Percentiles rank a stretch among this genome's conserved stretches.
Evolutionary conservation across 2,329 filamentous ascomycete species (phyloP).

Genomic region (Didymella pomorum): DNA sequence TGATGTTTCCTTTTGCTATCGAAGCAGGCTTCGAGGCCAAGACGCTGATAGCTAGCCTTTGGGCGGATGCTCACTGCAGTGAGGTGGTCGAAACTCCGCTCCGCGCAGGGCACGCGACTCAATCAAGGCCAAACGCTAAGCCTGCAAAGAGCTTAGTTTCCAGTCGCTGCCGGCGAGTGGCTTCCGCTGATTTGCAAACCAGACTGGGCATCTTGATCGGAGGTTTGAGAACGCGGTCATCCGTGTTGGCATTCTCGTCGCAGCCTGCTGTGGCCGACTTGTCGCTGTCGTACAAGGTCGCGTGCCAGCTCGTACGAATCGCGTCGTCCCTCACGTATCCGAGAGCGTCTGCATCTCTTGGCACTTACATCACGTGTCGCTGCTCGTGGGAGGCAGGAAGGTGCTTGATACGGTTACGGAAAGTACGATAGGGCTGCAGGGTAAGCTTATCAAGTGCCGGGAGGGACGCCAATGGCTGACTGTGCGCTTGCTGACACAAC

Average conservation of each 20-base stretch:
- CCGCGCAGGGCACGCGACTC: slow-evolving; percentile 13
- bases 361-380: slow-evolving; percentile 2
- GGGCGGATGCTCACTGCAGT: background rate
- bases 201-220: slow-evolving; percentile 3
- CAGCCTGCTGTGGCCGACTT: background rate
- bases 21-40: slow-evolving; percentile 3
- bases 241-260: slow-evolving; percentile 16
- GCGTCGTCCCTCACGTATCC: background rate
- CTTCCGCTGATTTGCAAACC: slow-evolving; percentile 9
- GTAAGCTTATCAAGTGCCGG: background rate
- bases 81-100: slow-evolving; percentile 1
- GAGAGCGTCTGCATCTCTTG: slow-evolving; percentile 8
- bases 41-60: background rate
- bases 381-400: background rate
- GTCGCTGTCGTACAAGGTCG: slow-evolving; percentile 8
- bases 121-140: slow-evolving; percentile 2
- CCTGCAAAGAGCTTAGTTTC: slow-evolving; percentile 9
- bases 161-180: slow-evolving; percentile 14
- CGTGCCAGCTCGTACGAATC: slow-evolving; percentile 9
- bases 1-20: background rate
- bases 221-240: slow-evolving; percentile 17
- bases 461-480: slow-evolving; percentile 3
- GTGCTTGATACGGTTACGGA: background rate
- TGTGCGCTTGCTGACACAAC: background rate
- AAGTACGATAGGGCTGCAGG: slow-evolving; percentile 15